Conservation (phyloP, 495 filamentous ascomycete species). For the Glonium stellatum region DNA sequence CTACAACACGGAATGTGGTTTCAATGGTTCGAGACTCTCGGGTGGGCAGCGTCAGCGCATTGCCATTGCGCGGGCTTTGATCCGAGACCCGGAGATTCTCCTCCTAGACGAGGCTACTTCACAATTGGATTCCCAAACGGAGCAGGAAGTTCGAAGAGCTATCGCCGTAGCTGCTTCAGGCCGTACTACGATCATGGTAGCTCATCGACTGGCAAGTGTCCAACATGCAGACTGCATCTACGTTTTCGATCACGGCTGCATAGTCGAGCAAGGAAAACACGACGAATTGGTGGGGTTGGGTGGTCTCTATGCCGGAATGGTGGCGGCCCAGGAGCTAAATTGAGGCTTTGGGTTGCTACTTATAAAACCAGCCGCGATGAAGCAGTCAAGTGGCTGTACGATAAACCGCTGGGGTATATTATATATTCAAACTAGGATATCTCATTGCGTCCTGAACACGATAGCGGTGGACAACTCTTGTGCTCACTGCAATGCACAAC, state of each 20-base stretch:
- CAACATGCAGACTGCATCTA: slow-evolving; percentile 47
- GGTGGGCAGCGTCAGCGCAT: slow-evolving; percentile 32
- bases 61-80: slow-evolving; percentile 31
- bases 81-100: slow-evolving; percentile 29
- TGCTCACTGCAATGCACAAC: too few relatives aligned
- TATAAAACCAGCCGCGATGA: too few relatives aligned
- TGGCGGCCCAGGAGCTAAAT: slow-evolving; percentile 21
- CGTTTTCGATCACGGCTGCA: slow-evolving; percentile 43
- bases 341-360: too few relatives aligned
- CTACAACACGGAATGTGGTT: slow-evolving; percentile 34
- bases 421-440: too few relatives aligned
- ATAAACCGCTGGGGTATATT: too few relatives aligned
- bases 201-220: slow-evolving; percentile 54
- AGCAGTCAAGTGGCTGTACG: too few relatives aligned
- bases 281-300: slow-evolving; percentile 18
- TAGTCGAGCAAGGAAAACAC: slow-evolving; percentile 50
- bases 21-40: slow-evolving; percentile 21
- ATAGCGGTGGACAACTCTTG: too few relatives aligned
- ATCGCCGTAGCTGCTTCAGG: slow-evolving; percentile 16
- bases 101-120: slow-evolving; percentile 79
- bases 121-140: slow-evolving; percentile 58
- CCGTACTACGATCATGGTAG: slow-evolving; percentile 43
- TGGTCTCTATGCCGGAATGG: slow-evolving; percentile 28
- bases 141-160: not conserved
- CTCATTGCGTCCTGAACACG: too few relatives aligned